Percentiles rank a stretch among this genome's conserved stretches.
Conservation (phyloP, 179 eudicot genomes). For the Drosera spatulata region DNA sequence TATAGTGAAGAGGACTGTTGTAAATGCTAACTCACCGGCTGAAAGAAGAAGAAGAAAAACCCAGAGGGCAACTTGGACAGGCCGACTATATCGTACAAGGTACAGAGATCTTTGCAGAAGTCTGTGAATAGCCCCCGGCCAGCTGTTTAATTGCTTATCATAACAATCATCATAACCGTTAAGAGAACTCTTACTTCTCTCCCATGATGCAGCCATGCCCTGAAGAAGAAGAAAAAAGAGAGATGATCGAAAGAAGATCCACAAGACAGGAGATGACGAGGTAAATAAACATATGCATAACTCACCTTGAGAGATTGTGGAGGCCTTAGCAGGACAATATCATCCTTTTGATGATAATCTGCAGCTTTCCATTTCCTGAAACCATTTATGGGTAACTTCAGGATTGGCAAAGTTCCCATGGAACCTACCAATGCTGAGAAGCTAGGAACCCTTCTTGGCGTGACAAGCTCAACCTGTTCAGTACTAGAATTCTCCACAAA, state of each 20-base stretch:
- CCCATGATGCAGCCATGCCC: slow-evolving; percentile 35
- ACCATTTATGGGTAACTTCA: slow-evolving; percentile 20
- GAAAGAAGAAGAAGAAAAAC: slow-evolving; percentile 32
- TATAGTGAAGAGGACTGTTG: background rate
- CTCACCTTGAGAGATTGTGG: slow-evolving; percentile 38
- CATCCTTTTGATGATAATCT: slow-evolving; percentile 42
- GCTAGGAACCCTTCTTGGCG: slow-evolving; percentile 54
- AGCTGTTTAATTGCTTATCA: slow-evolving; percentile 62
- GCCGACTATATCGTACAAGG: slow-evolving; percentile 59
- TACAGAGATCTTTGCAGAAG: slow-evolving; percentile 76
- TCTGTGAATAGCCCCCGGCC: slow-evolving; percentile 68
- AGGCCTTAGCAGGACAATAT: slow-evolving; percentile 27
- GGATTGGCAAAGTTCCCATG: slow-evolving; percentile 11
- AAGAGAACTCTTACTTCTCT: slow-evolving; percentile 60
- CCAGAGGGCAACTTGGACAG: slow-evolving; percentile 39
- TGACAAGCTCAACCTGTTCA: slow-evolving; percentile 25
- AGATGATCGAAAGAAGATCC: slow-evolving; percentile 1
- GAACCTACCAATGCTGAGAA: slow-evolving; percentile 30
- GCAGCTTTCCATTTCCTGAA: slow-evolving; percentile 21
- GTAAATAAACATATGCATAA: background rate
- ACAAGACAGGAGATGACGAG: background rate
- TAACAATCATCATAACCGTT: slow-evolving; percentile 40
- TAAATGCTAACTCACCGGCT: slow-evolving; percentile 37
- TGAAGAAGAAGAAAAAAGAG: slow-evolving; percentile 8
- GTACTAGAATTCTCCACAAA: slow-evolving; percentile 8